Conservation (phyloP, 1,284 basidiomycete genomes). For the Apiotrichum veenhuisii region DNA sequence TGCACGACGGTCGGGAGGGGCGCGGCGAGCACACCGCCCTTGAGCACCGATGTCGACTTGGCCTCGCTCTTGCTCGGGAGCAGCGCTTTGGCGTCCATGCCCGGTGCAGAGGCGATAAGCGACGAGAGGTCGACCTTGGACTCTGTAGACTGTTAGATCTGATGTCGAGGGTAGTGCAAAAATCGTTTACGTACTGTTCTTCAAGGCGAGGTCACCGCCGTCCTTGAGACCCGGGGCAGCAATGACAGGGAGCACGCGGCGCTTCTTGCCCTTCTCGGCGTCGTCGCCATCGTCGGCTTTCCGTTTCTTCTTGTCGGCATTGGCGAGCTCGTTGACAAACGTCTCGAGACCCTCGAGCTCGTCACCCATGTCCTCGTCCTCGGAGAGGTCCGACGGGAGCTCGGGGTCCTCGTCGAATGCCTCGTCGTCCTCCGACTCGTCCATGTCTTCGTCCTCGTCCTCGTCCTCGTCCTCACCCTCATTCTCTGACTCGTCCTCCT, state of each 20-base stretch:
- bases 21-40: slow-evolving; percentile 66
- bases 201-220: slow-evolving; percentile 38
- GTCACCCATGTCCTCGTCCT: slow-evolving; percentile 53
- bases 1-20: slow-evolving; percentile 83
- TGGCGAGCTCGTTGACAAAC: slow-evolving; percentile 68
- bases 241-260: slow-evolving; percentile 48
- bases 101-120: slow-evolving; percentile 56
- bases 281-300: slow-evolving; percentile 65
- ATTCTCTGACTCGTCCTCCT: slow-evolving; percentile 50
- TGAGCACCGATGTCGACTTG: slow-evolving; percentile 57
- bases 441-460: slow-evolving; percentile 47
- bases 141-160: slow-evolving; percentile 26
- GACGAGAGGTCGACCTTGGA: slow-evolving; percentile 52
- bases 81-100: slow-evolving; percentile 56
- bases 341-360: slow-evolving; percentile 65
- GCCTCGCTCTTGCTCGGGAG: slow-evolving; percentile 35
- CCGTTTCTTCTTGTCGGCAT: slow-evolving; percentile 63
- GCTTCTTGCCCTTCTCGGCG: slow-evolving; percentile 54
- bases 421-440: slow-evolving; percentile 45
- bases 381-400: slow-evolving; percentile 58
- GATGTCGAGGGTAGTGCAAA: background rate
- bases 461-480: slow-evolving; percentile 55
- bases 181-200: slow-evolving; percentile 32
- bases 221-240: slow-evolving; percentile 38
- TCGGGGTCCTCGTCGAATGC: slow-evolving; percentile 53